A percentile compares a stretch with the other conserved stretches of the same genome.
phyloP scores from a whole-genome alignment of 768 basidiomycete species.

The Tremella fuciformis region DNA sequence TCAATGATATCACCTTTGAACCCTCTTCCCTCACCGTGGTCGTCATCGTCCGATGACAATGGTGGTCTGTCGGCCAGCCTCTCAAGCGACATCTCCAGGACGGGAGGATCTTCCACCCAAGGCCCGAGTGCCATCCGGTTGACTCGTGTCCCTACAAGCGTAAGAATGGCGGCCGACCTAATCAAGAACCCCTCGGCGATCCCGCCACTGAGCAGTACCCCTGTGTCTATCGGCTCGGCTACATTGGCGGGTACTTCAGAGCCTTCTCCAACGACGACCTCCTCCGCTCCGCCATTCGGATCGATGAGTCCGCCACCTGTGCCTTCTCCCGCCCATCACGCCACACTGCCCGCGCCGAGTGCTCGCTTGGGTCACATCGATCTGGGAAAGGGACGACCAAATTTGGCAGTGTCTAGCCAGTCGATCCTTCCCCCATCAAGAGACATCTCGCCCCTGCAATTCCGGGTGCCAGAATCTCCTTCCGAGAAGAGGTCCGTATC shows the following conservation, averaged over 20 bases:
- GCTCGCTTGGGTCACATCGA: slow-evolving; percentile 5
- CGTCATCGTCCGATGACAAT: slow-evolving; percentile 6
- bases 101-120: slow-evolving; percentile 16
- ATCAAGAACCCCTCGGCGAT: slow-evolving; percentile 37
- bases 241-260: slow-evolving; percentile 20
- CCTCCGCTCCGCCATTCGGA: slow-evolving; percentile 10
- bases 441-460: not conserved
- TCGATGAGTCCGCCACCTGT: not conserved
- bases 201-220: slow-evolving; percentile 11
- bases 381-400: slow-evolving; percentile 26
- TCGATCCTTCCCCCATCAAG: slow-evolving; percentile 16
- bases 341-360: slow-evolving; percentile 3
- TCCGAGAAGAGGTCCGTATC: slow-evolving; percentile 1
- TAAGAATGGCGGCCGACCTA: slow-evolving; percentile 54
- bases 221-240: slow-evolving; percentile 5
- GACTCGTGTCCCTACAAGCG: slow-evolving; percentile 54
- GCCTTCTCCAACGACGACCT: slow-evolving; percentile 31
- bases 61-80: slow-evolving; percentile 13
- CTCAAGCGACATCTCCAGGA: slow-evolving; percentile 21
- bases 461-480: not conserved
- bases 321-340: not conserved
- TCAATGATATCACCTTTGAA: slow-evolving; percentile 50
- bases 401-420: slow-evolving; percentile 30
- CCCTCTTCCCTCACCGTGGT: slow-evolving; percentile 50
- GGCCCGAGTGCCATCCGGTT: slow-evolving; percentile 50